Evolutionary conservation across 345 rosid genomes (phyloP), one percentile per base, ranked within the genome.

Genomic region (Gossypium thurberi): DNA sequence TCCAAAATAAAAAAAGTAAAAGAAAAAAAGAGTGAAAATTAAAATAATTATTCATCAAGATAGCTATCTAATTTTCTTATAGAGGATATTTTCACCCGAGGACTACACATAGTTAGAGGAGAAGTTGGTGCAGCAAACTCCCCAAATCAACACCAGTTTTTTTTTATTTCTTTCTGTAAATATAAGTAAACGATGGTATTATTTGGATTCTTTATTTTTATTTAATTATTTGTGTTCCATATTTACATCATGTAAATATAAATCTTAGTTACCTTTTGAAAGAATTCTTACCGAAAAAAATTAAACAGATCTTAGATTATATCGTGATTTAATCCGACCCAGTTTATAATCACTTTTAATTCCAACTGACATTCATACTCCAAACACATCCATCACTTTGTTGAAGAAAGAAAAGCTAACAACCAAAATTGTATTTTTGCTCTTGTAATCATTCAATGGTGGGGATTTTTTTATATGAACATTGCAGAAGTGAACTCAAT

Each of bases 81-180:
- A 18, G 76, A 70, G 56, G 79, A 70, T 44, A 40, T 55, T 44
- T 73, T 48, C 18, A 72, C 72, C 64, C 50, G 10, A n/a, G 59
- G 51, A 47, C 9, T 25, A 56, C 51, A 15, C 33, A 13, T 51
- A 13, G 76, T 59, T 74, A 47, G 82, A 69, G 69, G 62, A 77
- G 71, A 79, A 72, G 85, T 82, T 74, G 84, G 83, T 83, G 85
- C 74, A 80, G 78, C 89, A 76, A 81, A 80, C 83, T 20, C 76
- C 47, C 75, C 63, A 51, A 74, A 84, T 71, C 75, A 56, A 67
- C 64, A 78, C 77, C 51, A 62, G 48, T 10, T 53, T 53, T 40
- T 42, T 13, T 14, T 50, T n/a, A n/a, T n/a, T 10, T 3, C 2
- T 23, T 3, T 7, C 9, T n/a, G 6, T 52, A 15, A 52, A n/a